These are phyloP conservation scores for Xanthoconium purpureum DNA, from an alignment of 768 basidiomycete genomes.

Conservation along the genomic window DNA sequence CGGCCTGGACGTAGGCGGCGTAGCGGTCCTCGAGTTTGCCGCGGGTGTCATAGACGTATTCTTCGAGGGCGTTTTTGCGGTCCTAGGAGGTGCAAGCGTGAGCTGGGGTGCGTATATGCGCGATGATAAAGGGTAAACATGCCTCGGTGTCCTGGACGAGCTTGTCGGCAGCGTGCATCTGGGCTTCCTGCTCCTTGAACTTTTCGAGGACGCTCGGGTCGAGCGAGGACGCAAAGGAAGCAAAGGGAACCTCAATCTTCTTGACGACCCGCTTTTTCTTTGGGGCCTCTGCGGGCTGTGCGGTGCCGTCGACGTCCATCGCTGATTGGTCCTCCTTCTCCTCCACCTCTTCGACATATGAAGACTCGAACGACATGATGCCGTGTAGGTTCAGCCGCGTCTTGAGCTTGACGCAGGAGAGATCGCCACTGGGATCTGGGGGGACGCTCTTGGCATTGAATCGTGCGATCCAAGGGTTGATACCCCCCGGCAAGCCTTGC, in stretches of 20 bases:
- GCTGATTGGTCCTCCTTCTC: conserved; percentile 66
- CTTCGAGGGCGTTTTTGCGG: conserved; percentile 97
- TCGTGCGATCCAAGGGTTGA: conserved; percentile 83
- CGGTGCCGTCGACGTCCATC: conserved; percentile 65
- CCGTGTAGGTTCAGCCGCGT: conserved; percentile 85
- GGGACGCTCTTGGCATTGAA: conserved; percentile 84
- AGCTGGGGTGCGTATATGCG: conserved; percentile 3
- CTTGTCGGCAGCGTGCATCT: conserved; percentile 91
- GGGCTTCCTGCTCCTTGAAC: conserved; percentile 76
- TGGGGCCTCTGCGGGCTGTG: conserved; percentile 37
- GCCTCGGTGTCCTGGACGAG: conserved; percentile 98
- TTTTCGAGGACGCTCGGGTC: conserved; percentile 62
- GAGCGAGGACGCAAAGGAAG: conserved; percentile 60
- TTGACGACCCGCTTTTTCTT: conserved; percentile 81
- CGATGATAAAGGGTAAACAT: conserved; percentile 19
- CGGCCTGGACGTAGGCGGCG: conserved; percentile 64
- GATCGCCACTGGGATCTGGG: conserved; percentile 63
- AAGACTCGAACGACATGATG: conserved; percentile 79
- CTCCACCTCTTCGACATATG: conserved; percentile 81
- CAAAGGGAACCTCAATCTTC: conserved; percentile 80
- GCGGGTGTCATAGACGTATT: conserved; percentile 96
- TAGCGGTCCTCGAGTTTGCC: conserved; percentile 90
- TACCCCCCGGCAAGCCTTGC: conserved; percentile 62
- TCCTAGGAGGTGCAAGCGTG: conserved; percentile 49
- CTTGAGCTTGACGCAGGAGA: conserved; percentile 86